Base-by-base conservation (phyloP, 441 rosid genomes). In the Eruca vesicaria region DNA sequence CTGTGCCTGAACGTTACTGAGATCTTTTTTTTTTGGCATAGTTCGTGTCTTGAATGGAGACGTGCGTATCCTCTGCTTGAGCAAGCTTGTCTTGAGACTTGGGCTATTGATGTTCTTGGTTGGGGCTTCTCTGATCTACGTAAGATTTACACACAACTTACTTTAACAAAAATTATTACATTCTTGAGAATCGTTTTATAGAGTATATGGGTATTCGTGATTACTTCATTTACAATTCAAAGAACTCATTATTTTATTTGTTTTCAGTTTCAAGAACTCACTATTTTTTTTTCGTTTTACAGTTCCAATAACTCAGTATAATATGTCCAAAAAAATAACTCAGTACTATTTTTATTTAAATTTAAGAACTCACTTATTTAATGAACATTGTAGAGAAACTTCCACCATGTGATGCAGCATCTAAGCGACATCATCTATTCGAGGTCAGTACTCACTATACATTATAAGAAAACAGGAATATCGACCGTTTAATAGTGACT, bases 41-140 rank as follows among this genome's bases (percentile, higher is more conserved):
- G 92, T 75, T 87, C 90, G 41, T 89, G 92, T 78, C 77, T 89
- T 26, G 94, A 89, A 77, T 87, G 94, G 94, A 66, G 89, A 48
- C 50, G 80, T 9, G 83, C 86, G 1, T 82, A 82, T 75, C 89
- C 89, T 52, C 69, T 86, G 52, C 90, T 88, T 26, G 90, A 87
- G 68, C 78, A 87, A 52, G 87, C 83, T 18, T 86, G 84, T 74
- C 71, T 86, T 66, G 94, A 87, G 75, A 85, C 87, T 61, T 89
- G 92, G 92, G 94, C 92, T 55, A 36, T 89, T 53, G 94, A 89
- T 76, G 80, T 89, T 75, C 92, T 89, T 12, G 94, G 94, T 31
- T 89, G 87, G 90, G 94, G 92, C 28, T 89, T 89, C 79, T 89
- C 90, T 10, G 87, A 88, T 78, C 80, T 87, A 74, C 79, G 94